Conservation (phyloP, 805 yeast genomes). For the Candida argentea region DNA sequence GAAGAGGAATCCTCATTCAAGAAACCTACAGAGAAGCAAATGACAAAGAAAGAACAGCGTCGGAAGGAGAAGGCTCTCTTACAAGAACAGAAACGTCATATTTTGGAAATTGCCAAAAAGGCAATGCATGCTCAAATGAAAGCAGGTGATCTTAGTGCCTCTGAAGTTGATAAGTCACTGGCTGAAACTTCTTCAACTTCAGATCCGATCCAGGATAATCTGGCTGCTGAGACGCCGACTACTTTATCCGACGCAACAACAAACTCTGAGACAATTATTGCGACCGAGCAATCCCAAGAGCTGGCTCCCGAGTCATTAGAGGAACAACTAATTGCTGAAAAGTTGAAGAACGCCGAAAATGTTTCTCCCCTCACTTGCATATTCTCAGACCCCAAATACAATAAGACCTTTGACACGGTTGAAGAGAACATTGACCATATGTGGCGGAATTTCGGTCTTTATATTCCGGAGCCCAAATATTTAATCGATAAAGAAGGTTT, state of each 20-base stretch:
- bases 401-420: slow-evolving; percentile 22
- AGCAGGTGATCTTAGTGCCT: slow-evolving; percentile 9
- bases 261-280: too few species aligned
- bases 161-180: slow-evolving; percentile 9
- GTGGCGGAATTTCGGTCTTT: slow-evolving; percentile 74
- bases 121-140: slow-evolving; percentile 25
- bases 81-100: slow-evolving; percentile 36
- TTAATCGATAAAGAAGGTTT: slow-evolving; percentile 63
- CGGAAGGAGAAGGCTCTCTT: slow-evolving; percentile 41
- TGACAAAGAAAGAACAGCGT: slow-evolving; percentile 42
- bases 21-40: slow-evolving; percentile 16
- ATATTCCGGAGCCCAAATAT: slow-evolving; percentile 72
- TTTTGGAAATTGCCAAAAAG: slow-evolving; percentile 37
- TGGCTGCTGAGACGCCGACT: slow-evolving; percentile 1
- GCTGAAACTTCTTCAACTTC: slow-evolving; percentile 6
- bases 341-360: slow-evolving; percentile 35
- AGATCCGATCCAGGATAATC: slow-evolving; percentile 2
- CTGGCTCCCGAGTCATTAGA: slow-evolving; percentile 20
- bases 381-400: slow-evolving; percentile 33
- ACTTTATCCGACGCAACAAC: slow-evolving; percentile 1
- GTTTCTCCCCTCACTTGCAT: slow-evolving; percentile 42
- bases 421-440: slow-evolving; percentile 56
- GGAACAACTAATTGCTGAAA: slow-evolving; percentile 35
- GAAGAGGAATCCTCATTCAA: slow-evolving; percentile 9
- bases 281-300: slow-evolving; percentile 4